phyloP scores from a whole-genome alignment of 148 eudicot genomes.

The Amaranthus palmeri region DNA sequence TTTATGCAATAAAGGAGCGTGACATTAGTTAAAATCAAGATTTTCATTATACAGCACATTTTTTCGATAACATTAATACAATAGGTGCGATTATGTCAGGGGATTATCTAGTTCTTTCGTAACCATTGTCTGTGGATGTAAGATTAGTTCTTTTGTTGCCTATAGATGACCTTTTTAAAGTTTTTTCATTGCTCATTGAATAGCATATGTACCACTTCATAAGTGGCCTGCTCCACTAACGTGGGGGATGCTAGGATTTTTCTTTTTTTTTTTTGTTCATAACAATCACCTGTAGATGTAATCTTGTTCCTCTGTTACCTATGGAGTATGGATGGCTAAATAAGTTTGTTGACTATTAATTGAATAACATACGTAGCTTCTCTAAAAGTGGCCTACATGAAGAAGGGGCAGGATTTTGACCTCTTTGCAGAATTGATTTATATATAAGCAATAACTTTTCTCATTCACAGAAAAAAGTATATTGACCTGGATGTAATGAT shows the following conservation, averaged over 20 bases:
- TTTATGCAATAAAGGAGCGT: neutral
- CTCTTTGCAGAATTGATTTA: neutral
- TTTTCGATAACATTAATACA: neutral
- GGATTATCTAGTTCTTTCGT: no score
- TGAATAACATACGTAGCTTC: neutral
- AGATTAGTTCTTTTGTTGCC: neutral
- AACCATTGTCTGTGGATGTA: neutral
- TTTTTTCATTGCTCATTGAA: neutral
- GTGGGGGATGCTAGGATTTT: neutral
- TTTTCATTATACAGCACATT: neutral
- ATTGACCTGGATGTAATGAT: slow-evolving; percentile 8
- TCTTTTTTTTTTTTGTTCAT: neutral
- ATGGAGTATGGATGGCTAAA: neutral
- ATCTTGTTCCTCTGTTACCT: neutral
- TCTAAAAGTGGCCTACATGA: neutral
- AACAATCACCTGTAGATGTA: neutral
- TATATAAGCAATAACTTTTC: neutral
- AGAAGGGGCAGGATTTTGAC: neutral
- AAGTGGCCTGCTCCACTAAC: no score
- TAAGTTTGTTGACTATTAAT: neutral
- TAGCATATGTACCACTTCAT: no score
- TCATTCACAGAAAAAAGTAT: neutral
- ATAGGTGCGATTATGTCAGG: no score
- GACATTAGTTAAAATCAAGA: neutral
- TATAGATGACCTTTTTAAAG: neutral